Percentiles rank a stretch among this genome's conserved stretches.
Conservation (phyloP, 257 asterid species). For the Echites panduratus region DNA sequence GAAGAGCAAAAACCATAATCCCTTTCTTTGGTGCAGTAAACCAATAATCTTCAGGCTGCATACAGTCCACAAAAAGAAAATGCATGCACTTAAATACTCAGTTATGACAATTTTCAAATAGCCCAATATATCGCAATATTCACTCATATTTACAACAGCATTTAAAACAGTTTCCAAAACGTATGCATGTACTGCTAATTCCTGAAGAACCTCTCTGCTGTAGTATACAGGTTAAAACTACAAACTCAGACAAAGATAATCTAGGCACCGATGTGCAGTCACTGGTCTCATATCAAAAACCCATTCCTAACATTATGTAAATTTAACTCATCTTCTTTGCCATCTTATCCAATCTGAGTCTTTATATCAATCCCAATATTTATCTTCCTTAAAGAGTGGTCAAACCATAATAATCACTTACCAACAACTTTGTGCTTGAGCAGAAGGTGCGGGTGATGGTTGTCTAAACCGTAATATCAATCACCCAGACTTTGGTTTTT, state of each 20-base stretch:
- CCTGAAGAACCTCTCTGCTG: neutral
- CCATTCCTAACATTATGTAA: neutral
- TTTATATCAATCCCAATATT: neutral
- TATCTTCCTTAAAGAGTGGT: neutral
- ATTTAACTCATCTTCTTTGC: neutral
- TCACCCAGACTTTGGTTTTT: neutral
- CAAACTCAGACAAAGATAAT: neutral
- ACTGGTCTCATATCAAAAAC: neutral
- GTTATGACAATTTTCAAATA: neutral
- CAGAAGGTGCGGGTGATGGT: neutral
- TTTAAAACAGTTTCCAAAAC: no score
- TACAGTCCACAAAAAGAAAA: constrained; percentile 12
- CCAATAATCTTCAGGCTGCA: constrained; percentile 97
- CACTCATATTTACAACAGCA: neutral
- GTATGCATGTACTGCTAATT: neutral
- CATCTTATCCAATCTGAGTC: neutral
- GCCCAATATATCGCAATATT: neutral
- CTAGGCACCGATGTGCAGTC: neutral
- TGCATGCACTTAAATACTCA: neutral
- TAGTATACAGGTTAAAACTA: neutral
- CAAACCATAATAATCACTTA: neutral
- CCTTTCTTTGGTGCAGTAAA: constrained; percentile 95
- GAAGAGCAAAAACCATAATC: constrained; percentile 95
- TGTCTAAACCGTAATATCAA: neutral
- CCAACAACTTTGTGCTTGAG: neutral